Evolutionary conservation across 352 stramenopile species (phyloP).

Genomic region (Phytophthora europaea): DNA sequence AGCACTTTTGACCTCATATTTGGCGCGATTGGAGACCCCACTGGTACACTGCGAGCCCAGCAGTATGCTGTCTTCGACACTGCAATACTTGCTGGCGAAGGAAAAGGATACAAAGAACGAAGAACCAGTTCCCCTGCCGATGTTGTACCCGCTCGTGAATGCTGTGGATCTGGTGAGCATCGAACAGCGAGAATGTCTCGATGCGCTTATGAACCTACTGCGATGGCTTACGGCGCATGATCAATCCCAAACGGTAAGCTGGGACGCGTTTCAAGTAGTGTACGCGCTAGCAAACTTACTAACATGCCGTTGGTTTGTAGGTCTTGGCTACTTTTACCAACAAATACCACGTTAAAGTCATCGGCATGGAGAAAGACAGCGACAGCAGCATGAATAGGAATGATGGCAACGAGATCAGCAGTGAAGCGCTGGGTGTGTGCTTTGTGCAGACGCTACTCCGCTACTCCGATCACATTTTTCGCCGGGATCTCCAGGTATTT

Average conservation of each 20-base stretch:
- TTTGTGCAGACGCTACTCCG: constrained; percentile 68
- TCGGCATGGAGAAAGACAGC: constrained; percentile 38
- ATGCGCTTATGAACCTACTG: constrained; percentile 70
- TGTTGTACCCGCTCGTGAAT: constrained; percentile 79
- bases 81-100: constrained; percentile 69
- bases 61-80: constrained; percentile 68
- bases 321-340: constrained; percentile 50
- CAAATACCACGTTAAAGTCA: constrained; percentile 53
- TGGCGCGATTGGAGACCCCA: constrained; percentile 50
- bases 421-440: constrained; percentile 51
- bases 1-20: constrained; percentile 55
- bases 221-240: constrained; percentile 52
- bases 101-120: constrained; percentile 23
- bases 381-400: constrained; percentile 1
- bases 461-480: constrained; percentile 80
- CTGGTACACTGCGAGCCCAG: constrained; percentile 61
- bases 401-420: constrained; percentile 4
- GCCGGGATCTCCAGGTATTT: constrained; percentile 60
- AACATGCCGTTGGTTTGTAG: constrained; percentile 30
- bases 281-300: background rate
- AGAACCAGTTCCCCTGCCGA: constrained; percentile 40
- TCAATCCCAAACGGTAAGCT: constrained; percentile 51
- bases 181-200: constrained; percentile 79
- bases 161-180: constrained; percentile 74
- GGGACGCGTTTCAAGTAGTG: background rate